phyloP scores from a whole-genome alignment of 257 asterid species.

The Plantago elongata region DNA sequence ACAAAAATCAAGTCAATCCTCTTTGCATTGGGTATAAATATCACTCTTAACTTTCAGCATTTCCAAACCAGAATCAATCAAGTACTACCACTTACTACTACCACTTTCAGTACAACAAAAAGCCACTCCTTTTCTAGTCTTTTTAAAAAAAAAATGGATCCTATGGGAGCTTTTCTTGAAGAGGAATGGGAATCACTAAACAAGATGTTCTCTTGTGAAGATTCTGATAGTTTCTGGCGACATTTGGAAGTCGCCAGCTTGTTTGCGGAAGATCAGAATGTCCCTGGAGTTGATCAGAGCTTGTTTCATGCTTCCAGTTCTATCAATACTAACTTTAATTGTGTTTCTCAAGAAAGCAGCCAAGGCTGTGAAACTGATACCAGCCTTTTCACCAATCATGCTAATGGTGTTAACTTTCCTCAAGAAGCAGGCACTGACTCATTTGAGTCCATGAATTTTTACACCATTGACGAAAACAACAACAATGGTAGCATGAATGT shows the following conservation, averaged over 20 bases:
- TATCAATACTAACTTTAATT: slow-evolving; percentile 22
- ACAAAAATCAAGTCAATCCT: slow-evolving; percentile 45
- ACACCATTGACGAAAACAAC: slow-evolving; percentile 20
- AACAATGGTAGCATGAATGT: background rate
- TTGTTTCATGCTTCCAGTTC: slow-evolving; percentile 14
- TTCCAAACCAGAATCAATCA: slow-evolving; percentile 26
- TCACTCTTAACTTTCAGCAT: slow-evolving; percentile 17
- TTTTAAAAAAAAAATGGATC: slow-evolving; percentile 39
- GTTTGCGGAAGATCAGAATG: slow-evolving; percentile 12
- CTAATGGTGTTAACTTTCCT: slow-evolving; percentile 12
- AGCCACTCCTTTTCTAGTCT: background rate
- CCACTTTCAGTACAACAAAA: slow-evolving; percentile 6
- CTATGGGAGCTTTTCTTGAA: slow-evolving; percentile 49
- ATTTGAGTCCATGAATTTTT: slow-evolving; percentile 26
- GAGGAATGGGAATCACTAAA: slow-evolving; percentile 67
- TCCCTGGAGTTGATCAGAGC: slow-evolving; percentile 19
- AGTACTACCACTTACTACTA: background rate
- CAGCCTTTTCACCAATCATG: slow-evolving; percentile 15
- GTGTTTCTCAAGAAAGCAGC: slow-evolving; percentile 56
- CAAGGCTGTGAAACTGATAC: slow-evolving; percentile 25
- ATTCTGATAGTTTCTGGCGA: slow-evolving; percentile 31
- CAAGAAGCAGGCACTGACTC: slow-evolving; percentile 16
- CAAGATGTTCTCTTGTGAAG: slow-evolving; percentile 52
- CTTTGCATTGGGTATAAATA: slow-evolving; percentile 45
- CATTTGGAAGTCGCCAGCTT: slow-evolving; percentile 29